A percentile compares a stretch with the other conserved stretches of the same genome.
Evolutionary conservation across 2,329 filamentous ascomycete genomes (phyloP).

Genomic region (Neofusicoccum sp.): DNA sequence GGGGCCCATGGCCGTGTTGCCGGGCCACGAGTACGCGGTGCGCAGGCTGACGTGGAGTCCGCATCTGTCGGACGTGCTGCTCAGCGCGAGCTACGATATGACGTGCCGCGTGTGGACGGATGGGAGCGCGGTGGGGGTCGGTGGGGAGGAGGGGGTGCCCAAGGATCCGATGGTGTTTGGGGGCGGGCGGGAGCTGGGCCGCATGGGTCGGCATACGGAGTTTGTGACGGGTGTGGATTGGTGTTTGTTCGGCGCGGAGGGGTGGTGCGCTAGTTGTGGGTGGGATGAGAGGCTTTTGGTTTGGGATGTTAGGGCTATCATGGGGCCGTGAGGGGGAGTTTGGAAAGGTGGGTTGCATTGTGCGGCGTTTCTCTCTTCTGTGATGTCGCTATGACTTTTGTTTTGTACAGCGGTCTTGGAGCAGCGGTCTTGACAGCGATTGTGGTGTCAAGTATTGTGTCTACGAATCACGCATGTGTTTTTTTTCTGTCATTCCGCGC

Average conservation of each 20-base stretch:
- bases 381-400: background rate
- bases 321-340: conserved; percentile 41
- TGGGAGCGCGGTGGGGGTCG: conserved; percentile 57
- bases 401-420: background rate
- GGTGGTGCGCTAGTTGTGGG: conserved; percentile 91
- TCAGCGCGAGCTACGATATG: conserved; percentile 97
- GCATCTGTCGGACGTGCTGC: conserved; percentile 83
- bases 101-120: conserved; percentile 94
- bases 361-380: conserved; percentile 3
- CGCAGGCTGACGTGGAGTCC: conserved; percentile 88
- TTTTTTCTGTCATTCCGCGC: no score
- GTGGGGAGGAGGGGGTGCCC: conserved; percentile 37
- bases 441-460: background rate
- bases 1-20: conserved; percentile 73
- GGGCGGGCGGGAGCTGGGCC: conserved; percentile 72
- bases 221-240: conserved; percentile 97
- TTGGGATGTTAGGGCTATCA: conserved; percentile 80
- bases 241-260: conserved; percentile 94
- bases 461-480: background rate
- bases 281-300: conserved; percentile 93
- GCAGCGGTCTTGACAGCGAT: background rate
- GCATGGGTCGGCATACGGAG: conserved; percentile 93
- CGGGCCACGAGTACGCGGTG: conserved; percentile 90
- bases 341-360: conserved; percentile 1
- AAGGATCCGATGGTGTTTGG: conserved; percentile 44